Conservation (phyloP, 1,139 yeast species). For the Saccharomycopsis crataegensis region DNA sequence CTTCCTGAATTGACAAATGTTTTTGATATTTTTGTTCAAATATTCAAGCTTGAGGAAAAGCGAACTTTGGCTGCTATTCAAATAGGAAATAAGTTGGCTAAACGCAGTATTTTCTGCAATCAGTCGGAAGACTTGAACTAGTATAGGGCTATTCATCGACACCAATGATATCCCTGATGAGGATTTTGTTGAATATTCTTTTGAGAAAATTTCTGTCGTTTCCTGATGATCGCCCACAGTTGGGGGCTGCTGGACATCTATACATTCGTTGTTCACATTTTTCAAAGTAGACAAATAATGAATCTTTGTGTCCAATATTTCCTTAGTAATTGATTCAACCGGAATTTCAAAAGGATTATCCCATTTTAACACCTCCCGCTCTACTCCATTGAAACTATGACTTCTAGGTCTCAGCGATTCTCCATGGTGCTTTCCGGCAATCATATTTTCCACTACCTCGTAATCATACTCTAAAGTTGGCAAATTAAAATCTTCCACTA, state of each 20-base stretch:
- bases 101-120: background rate
- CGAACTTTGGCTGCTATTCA: constrained; percentile 1
- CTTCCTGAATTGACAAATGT: constrained; percentile 5
- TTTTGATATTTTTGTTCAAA: constrained; percentile 7
- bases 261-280: too few relatives aligned
- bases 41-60: constrained; percentile 6
- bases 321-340: constrained; percentile 1
- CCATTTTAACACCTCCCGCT: constrained; percentile 32
- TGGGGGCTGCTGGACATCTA: too few relatives aligned
- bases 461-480: constrained; percentile 26
- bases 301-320: background rate
- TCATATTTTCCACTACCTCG: constrained; percentile 1
- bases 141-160: background rate
- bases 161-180: background rate
- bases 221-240: too few relatives aligned
- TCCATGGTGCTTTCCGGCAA: background rate
- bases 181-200: background rate
- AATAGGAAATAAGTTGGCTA: background rate
- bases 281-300: background rate
- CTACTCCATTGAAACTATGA: constrained; percentile 40
- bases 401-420: constrained; percentile 24
- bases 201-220: too few relatives aligned
- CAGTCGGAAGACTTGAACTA: background rate
- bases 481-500: constrained; percentile 30
- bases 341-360: constrained; percentile 26